These are phyloP conservation scores for Schwanniomyces vanrijiae DNA, from an alignment of 805 yeast genomes.

Conservation along the genomic window DNA sequence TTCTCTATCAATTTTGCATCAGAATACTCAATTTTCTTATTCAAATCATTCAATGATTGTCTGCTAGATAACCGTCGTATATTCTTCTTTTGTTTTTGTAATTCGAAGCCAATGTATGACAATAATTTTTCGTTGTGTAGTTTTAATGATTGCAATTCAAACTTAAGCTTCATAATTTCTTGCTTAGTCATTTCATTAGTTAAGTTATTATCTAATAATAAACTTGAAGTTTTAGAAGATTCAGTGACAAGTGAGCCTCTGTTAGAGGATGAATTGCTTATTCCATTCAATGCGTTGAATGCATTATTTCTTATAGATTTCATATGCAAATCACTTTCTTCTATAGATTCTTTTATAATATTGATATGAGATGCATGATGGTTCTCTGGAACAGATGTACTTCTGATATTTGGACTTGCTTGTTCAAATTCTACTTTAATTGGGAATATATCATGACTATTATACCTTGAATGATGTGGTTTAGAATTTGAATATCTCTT, in stretches of 20 bases:
- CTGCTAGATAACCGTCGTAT: conserved; percentile 39
- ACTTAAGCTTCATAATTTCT: conserved; percentile 51
- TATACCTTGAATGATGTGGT: conserved; percentile 38
- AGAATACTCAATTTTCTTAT: conserved; percentile 42
- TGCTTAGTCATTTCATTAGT: conserved; percentile 36
- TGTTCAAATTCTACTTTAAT: conserved; percentile 44
- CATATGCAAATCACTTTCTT: conserved; percentile 4
- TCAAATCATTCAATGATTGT: conserved; percentile 27
- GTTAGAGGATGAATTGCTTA: conserved; percentile 9
- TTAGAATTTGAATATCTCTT: conserved; percentile 29
- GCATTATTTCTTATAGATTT: conserved; percentile 22
- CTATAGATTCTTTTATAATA: conserved; percentile 15
- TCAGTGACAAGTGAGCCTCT: conserved; percentile 15
- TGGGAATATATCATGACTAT: conserved; percentile 43
- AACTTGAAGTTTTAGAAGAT: conserved; percentile 32
- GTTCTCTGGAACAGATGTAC: conserved; percentile 30
- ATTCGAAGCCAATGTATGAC: conserved; percentile 56
- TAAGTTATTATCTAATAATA: conserved; percentile 19
- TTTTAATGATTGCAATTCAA: conserved; percentile 53
- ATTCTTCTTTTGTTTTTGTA: conserved; percentile 48
- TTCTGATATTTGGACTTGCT: conserved; percentile 14
- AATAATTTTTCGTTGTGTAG: conserved; percentile 56
- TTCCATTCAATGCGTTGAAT: conserved; percentile 31
- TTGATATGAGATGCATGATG: conserved; percentile 12
- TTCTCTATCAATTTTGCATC: conserved; percentile 52